Evolutionary conservation across 306 rosid species (phyloP).

Genomic region (Cicer cuneatum): DNA sequence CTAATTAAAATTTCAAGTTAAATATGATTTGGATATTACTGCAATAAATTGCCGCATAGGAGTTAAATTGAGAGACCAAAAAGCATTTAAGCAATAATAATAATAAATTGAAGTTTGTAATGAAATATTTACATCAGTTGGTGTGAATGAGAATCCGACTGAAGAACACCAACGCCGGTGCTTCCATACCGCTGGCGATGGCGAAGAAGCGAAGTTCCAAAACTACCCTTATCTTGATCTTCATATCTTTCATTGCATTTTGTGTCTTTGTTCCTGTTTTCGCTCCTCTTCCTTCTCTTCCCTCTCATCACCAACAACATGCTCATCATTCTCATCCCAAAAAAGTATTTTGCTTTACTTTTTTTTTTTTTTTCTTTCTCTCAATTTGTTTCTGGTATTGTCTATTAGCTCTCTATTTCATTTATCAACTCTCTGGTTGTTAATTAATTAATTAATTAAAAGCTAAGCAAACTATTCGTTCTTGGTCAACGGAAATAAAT

Average conservation of each 20-base stretch:
- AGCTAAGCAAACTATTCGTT: neutral
- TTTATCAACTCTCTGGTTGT: neutral
- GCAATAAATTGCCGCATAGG: too few species aligned
- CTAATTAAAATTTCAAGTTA: too few species aligned
- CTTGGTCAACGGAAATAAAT: neutral
- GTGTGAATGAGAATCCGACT: constrained; percentile 29
- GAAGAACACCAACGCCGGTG: constrained; percentile 37
- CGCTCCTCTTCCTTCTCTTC: constrained; percentile 64
- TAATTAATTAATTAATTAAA: neutral
- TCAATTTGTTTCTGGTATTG: constrained; percentile 1
- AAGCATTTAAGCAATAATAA: too few species aligned
- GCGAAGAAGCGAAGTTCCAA: constrained; percentile 54
- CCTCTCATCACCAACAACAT: constrained; percentile 46
- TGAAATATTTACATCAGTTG: neutral
- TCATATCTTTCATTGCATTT: constrained; percentile 51
- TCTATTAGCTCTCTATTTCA: constrained; percentile 11
- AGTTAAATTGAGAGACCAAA: too few species aligned
- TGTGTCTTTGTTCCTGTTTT: constrained; percentile 62
- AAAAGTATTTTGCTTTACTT: constrained; percentile 50
- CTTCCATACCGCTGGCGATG: constrained; percentile 61
- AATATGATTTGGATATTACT: too few species aligned
- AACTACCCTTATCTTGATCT: constrained; percentile 52
- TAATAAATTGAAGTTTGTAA: too few species aligned
- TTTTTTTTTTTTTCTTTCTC: neutral
- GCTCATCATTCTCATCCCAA: constrained; percentile 39